Percentiles rank a stretch among this genome's conserved stretches.
Evolutionary conservation across 2,329 filamentous ascomycete species (phyloP).

Genomic region (Nemania sp.): DNA sequence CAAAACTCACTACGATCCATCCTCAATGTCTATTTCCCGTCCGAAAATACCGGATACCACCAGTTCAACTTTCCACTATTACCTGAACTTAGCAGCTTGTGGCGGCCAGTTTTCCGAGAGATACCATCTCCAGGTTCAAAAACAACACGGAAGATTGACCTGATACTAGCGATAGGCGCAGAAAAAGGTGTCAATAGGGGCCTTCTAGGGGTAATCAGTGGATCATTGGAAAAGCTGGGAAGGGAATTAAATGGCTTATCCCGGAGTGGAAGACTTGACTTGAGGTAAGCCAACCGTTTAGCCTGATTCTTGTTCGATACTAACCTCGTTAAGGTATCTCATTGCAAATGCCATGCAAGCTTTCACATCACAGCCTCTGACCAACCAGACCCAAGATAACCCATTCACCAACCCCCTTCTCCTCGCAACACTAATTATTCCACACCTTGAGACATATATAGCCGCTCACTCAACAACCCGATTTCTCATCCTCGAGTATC

Average conservation of each 20-base stretch:
- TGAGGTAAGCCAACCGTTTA: constrained; percentile 50
- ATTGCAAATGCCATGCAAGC: constrained; percentile 64
- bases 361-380: constrained; percentile 54
- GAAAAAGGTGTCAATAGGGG: constrained; percentile 57
- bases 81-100: constrained; percentile 54
- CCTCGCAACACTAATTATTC: constrained; percentile 61
- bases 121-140: constrained; percentile 37
- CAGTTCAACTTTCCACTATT: constrained; percentile 53
- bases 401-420: constrained; percentile 57
- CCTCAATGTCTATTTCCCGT: constrained; percentile 55
- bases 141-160: constrained; percentile 51
- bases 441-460: constrained; percentile 64
- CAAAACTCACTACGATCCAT: constrained; percentile 62
- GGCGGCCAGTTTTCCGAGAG: constrained; percentile 56
- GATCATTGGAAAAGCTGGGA: constrained; percentile 59
- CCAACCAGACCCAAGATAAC: constrained; percentile 55
- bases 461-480: constrained; percentile 55
- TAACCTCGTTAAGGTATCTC: constrained; percentile 52
- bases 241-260: constrained; percentile 52
- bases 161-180: constrained; percentile 63
- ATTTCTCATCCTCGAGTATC: constrained; percentile 63
- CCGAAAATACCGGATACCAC: constrained; percentile 50
- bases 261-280: constrained; percentile 60
- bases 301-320: not conserved
- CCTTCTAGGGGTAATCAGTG: constrained; percentile 52